Base-by-base conservation (phyloP, 2,329 filamentous ascomycete species). In the Cadophora luteo-olivacea region DNA sequence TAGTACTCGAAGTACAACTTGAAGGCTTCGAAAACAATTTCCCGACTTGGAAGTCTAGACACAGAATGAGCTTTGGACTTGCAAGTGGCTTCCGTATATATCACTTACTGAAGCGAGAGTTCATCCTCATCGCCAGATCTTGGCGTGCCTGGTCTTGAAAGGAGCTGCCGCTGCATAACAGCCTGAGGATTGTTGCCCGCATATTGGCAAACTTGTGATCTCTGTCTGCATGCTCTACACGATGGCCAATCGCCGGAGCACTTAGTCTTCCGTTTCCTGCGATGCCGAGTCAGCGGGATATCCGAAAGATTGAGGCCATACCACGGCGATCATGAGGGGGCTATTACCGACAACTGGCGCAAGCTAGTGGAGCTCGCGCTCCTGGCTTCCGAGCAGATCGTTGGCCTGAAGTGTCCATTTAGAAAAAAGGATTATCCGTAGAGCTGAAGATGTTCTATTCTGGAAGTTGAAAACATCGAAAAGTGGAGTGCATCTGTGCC, bases 191-290 rank as follows among this genome's bases (percentile, higher is more conserved):
- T 55, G 9, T 54, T 64, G 32, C 61, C 61, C 22, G 45, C 49
- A 64, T 64, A 64, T 1, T 64, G 48, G 8, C 61, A 64, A 6
- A 41, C 16, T 29, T 55, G 48, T 24, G 48, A 54, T 41, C 61
- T 64, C 32, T 54, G 48, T 29, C 25, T 64, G n/a, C 61, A 64
- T 64, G 61, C 61, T 33, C 33, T 52, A 29, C 61, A 64, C 6
- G 61, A 64, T 19, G 61, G 61, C 61, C 61, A 64, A 41, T 64
- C 61, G 11, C 61, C 61, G n/a, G 61, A 64, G 49, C 61, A 64
- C 19, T 64, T 64, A 45, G 48, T 55, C 33, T 64, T 64, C 32
- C 48, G 45, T 25, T 64, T 64, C 22, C 61, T 64, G 51, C 24
- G 22, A 25, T 25, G 51, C 48, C 57, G 33, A 64, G 45, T 64